Percentiles rank a stretch among this genome's conserved stretches.
These are phyloP conservation scores for Mortierella sp. DNA, from an alignment of 371 early-diverging fungal species.

Conservation along the genomic window DNA sequence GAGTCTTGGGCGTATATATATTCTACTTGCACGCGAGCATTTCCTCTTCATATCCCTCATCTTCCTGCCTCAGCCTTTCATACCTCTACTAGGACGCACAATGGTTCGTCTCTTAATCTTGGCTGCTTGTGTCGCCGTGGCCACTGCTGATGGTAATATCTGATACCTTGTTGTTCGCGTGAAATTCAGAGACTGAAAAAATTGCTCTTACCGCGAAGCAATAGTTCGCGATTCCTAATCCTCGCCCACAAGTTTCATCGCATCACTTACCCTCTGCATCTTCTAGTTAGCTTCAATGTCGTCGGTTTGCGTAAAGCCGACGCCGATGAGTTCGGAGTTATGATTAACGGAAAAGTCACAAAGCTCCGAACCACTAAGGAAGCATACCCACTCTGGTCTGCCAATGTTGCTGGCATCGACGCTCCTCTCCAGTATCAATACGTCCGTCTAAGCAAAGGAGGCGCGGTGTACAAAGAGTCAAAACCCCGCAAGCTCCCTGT, in stretches of 20 bases:
- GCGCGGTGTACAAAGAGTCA: slow-evolving; percentile 21
- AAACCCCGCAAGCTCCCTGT: slow-evolving; percentile 57
- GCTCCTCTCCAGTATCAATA: slow-evolving; percentile 44
- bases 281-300: slow-evolving; percentile 41
- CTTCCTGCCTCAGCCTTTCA: slow-evolving; percentile 14
- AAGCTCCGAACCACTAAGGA: slow-evolving; percentile 41
- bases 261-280: slow-evolving; percentile 2
- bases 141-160: slow-evolving; percentile 25
- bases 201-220: not conserved
- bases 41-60: slow-evolving; percentile 9
- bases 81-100: slow-evolving; percentile 16
- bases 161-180: not conserved
- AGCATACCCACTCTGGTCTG: slow-evolving; percentile 53
- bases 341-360: slow-evolving; percentile 39
- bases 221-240: slow-evolving; percentile 1
- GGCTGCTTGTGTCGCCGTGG: slow-evolving; percentile 22
- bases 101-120: slow-evolving; percentile 28
- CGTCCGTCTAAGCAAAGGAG: slow-evolving; percentile 27
- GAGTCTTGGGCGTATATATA: slow-evolving; percentile 1
- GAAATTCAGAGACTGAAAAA: not conserved
- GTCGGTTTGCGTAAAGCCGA: slow-evolving; percentile 38
- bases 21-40: slow-evolving; percentile 14
- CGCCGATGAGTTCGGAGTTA: slow-evolving; percentile 36
- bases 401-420: slow-evolving; percentile 38
- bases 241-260: not conserved